Percentiles rank a stretch among this genome's conserved stretches.
These are phyloP conservation scores for Trichophyton rubrum DNA, from an alignment of 2,329 filamentous ascomycete genomes.

Conservation along the genomic window DNA sequence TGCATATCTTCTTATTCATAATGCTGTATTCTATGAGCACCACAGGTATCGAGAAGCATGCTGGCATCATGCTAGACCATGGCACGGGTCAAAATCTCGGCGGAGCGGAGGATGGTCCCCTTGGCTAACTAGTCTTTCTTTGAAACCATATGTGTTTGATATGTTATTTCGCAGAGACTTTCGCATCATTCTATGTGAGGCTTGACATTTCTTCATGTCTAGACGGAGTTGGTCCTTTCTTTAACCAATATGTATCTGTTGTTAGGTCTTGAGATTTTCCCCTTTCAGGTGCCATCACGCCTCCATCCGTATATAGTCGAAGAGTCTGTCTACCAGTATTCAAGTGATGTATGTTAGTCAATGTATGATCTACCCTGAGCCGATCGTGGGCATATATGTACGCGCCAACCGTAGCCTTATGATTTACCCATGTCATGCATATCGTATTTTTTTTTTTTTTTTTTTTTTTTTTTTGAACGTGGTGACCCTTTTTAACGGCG, in stretches of 20 bases:
- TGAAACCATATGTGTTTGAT: neutral
- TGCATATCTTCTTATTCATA: conserved; percentile 78
- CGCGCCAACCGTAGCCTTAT: too few relatives aligned
- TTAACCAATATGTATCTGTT: neutral
- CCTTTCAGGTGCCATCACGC: neutral
- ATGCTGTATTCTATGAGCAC: conserved; percentile 67
- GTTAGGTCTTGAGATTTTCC: neutral
- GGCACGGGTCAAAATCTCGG: neutral
- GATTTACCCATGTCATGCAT: too few relatives aligned
- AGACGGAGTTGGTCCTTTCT: neutral
- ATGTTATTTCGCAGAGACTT: neutral
- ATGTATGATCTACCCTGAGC: neutral
- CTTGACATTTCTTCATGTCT: neutral
- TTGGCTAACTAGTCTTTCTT: neutral
- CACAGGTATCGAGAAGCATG: conserved; percentile 6
- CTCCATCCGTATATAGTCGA: neutral
- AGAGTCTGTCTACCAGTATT: neutral
- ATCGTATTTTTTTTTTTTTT: too few relatives aligned
- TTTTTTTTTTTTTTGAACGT: too few relatives aligned
- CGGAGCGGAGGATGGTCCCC: neutral
- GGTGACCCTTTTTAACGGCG: too few relatives aligned
- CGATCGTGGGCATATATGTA: neutral
- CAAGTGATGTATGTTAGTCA: neutral
- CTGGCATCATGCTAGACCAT: conserved; percentile 1
- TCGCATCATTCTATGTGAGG: neutral